These are phyloP conservation scores for Acanthamoeba healyi DNA, from an alignment of 208 protist species.

Conservation along the genomic window DNA sequence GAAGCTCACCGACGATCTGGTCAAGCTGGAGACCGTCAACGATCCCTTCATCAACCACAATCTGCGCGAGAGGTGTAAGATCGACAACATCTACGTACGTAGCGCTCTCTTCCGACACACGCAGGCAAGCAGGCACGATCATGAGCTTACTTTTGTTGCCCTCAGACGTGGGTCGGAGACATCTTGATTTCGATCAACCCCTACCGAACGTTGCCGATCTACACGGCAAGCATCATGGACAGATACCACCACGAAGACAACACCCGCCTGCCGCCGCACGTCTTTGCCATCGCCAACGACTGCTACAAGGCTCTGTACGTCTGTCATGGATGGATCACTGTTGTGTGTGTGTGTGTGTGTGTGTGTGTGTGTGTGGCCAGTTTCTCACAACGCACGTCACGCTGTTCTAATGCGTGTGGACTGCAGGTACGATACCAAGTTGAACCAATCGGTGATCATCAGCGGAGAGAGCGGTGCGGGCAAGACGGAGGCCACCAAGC, in stretches of 20 bases:
- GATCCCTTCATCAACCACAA: slow-evolving; percentile 60
- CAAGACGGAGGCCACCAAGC: slow-evolving; percentile 91
- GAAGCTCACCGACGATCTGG: slow-evolving; percentile 46
- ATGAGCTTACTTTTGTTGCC: neutral
- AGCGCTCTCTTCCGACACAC: neutral
- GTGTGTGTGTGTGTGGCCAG: too few relatives aligned
- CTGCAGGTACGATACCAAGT: slow-evolving; percentile 79
- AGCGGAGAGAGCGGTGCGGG: slow-evolving; percentile 88
- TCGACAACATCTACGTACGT: slow-evolving; percentile 41
- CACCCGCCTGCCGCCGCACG: slow-evolving; percentile 83
- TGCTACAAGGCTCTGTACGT: slow-evolving; percentile 73
- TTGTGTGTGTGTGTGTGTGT: too few relatives aligned
- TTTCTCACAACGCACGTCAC: neutral
- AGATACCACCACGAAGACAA: slow-evolving; percentile 82
- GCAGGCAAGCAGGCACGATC: neutral
- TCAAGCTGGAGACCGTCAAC: slow-evolving; percentile 58
- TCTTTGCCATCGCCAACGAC: slow-evolving; percentile 80
- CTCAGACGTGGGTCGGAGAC: slow-evolving; percentile 93
- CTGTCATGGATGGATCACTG: too few relatives aligned
- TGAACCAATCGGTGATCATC: slow-evolving; percentile 84
- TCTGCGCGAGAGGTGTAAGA: slow-evolving; percentile 17
- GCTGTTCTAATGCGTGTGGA: slow-evolving; percentile 59
- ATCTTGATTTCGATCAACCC: slow-evolving; percentile 95
- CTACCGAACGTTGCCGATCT: slow-evolving; percentile 89
- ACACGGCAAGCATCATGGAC: slow-evolving; percentile 76